Conservation (phyloP, 164 flowering plant genomes). For the Santalum album region DNA sequence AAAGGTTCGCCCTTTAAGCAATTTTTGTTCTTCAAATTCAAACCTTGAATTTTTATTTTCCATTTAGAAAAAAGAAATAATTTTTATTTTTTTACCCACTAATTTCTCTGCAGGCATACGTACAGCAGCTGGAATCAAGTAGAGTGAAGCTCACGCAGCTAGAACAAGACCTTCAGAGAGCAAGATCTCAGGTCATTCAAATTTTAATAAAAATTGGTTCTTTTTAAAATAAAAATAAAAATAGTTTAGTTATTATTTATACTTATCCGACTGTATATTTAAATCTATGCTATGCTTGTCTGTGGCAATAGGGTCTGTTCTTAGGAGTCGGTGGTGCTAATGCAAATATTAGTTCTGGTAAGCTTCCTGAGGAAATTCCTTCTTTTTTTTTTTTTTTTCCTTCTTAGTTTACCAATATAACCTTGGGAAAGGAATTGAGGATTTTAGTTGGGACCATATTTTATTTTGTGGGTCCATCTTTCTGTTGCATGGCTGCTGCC, state of each 20-base stretch:
- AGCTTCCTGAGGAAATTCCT: constrained; percentile 5
- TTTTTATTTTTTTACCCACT: too few relatives aligned
- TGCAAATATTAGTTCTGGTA: constrained; percentile 69
- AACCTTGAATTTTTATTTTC: neutral
- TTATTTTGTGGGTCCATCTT: too few relatives aligned
- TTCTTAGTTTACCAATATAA: too few relatives aligned
- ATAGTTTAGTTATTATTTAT: neutral
- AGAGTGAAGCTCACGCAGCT: constrained; percentile 82
- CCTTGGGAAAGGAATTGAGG: too few relatives aligned
- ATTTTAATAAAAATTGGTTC: neutral
- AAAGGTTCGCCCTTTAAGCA: constrained; percentile 54
- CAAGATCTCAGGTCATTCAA: constrained; percentile 88
- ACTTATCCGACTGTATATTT: too few relatives aligned
- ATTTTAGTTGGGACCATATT: too few relatives aligned
- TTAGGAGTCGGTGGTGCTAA: constrained; percentile 49
- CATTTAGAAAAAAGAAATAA: too few relatives aligned
- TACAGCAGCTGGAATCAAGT: constrained; percentile 91
- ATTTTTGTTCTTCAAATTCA: neutral
- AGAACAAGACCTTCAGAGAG: constrained; percentile 91
- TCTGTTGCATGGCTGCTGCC: too few relatives aligned
- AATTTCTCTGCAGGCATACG: constrained; percentile 58
- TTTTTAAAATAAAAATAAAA: too few relatives aligned
- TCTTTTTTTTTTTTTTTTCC: too few relatives aligned
- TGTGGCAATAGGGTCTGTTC: constrained; percentile 50
- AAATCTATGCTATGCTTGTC: neutral